Conservation (phyloP, 2,329 filamentous ascomycete genomes). For the Fusarium sp. region DNA sequence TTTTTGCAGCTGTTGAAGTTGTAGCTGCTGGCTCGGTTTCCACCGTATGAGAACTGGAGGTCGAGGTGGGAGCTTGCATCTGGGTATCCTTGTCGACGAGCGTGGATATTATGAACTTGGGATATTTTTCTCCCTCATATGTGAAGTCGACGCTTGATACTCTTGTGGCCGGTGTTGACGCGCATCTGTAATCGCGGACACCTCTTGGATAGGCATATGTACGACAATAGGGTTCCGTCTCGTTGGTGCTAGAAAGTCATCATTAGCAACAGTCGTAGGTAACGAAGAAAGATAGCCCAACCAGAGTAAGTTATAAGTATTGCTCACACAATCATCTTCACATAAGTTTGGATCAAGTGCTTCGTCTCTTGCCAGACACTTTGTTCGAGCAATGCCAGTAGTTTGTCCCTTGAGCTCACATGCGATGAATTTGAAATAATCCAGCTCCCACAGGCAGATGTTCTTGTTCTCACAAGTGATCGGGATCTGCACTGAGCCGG, state of each 20-base stretch:
- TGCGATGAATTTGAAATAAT: background rate
- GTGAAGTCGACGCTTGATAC: constrained; percentile 2
- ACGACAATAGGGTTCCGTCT: background rate
- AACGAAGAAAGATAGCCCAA: background rate
- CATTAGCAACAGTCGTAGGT: background rate
- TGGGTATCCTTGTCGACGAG: background rate
- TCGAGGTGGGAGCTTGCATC: background rate
- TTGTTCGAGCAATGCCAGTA: background rate
- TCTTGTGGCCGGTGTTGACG: background rate
- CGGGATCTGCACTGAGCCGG: background rate
- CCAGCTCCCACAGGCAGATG: background rate
- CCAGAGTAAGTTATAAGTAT: constrained; percentile 2
- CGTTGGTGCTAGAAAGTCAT: background rate
- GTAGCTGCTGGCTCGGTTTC: background rate
- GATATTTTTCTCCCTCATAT: background rate
- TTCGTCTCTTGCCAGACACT: background rate
- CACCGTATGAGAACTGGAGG: background rate
- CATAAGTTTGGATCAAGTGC: background rate
- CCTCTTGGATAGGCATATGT: constrained; percentile 2
- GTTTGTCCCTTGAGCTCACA: background rate
- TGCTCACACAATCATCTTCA: constrained; percentile 3
- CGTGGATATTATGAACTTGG: background rate
- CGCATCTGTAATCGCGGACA: constrained; percentile 1
- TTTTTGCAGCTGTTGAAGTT: background rate
- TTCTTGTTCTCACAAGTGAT: constrained; percentile 8